phyloP scores from a whole-genome alignment of 257 asterid genomes.

The Solanum pennellii region DNA sequence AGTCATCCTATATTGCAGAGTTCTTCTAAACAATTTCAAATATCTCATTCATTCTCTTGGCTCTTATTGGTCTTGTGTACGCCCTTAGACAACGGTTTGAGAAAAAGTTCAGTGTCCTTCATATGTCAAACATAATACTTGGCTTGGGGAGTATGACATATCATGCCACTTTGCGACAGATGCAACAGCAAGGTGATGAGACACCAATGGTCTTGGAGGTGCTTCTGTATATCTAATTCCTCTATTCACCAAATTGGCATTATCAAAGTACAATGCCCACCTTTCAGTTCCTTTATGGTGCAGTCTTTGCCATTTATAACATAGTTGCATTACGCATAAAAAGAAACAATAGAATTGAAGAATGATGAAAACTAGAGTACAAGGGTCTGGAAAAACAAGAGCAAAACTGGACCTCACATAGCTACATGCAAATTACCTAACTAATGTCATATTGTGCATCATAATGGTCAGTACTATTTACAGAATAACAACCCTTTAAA shows the following conservation, averaged over 20 bases:
- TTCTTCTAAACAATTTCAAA: slow-evolving; percentile 84
- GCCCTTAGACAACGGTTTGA: slow-evolving; percentile 77
- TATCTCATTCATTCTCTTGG: slow-evolving; percentile 67
- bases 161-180: slow-evolving; percentile 79
- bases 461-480: too few species aligned
- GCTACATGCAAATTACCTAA: too few species aligned
- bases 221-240: slow-evolving; percentile 91
- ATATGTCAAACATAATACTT: slow-evolving; percentile 79
- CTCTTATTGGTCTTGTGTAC: slow-evolving; percentile 67
- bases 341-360: slow-evolving; percentile 22
- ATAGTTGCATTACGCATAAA: too few species aligned
- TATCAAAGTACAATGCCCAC: slow-evolving; percentile 95
- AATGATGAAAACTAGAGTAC: slow-evolving; percentile 64
- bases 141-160: slow-evolving; percentile 84
- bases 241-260: slow-evolving; percentile 97
- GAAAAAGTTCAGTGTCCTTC: slow-evolving; percentile 87
- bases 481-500: too few species aligned
- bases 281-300: slow-evolving; percentile 79
- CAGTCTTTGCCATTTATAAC: slow-evolving; percentile 37
- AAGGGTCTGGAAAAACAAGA: too few species aligned
- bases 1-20: slow-evolving; percentile 86
- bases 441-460: too few species aligned
- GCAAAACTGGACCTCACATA: too few species aligned
- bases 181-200: slow-evolving; percentile 97
- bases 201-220: slow-evolving; percentile 99